Base-by-base conservation (phyloP, 306 rosid species). In the Medicago arabica region DNA sequence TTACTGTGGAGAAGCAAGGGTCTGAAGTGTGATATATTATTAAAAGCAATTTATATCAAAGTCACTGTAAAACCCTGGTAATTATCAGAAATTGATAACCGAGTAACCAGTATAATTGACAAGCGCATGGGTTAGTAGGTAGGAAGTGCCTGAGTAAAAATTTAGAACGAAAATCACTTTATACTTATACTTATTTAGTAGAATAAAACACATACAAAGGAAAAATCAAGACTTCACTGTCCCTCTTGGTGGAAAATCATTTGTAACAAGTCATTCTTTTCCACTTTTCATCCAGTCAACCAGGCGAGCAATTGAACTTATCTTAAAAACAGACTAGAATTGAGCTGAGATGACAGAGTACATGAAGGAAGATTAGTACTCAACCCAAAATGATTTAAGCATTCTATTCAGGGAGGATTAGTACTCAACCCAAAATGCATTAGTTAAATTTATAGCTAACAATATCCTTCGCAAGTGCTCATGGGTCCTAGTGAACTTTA, bases 351-450 rank as follows among this genome's bases (percentile, higher is more conserved):
- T 47, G 25, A 15, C 43, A 14, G 10, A 23, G 9, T 40, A 14
- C 9, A 17, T 34, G 63, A 40, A 51, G 31, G 18, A 70, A 16
- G 8, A 51, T 39, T 47, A 46, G 38, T 47, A 36, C 13, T 74
- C 6, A 34, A 74, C 21, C 71, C 39, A 31, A 47, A 74, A 25
- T 28, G 10, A n/a, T n/a, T n/a, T 1, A 18, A 49, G 63, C 11
- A 31, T 11, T 19, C 12, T 6, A 7, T 11, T 18, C 50, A 17
- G 14, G 2, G 15, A 60, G 23, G 9, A 72, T 39, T 47, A 46
- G 38, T 47, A 36, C 13, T 74, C 6, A 34, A 74, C 21, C 71
- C 39, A 31, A 47, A 74, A 25, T 28, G 10, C 13, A 72, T 40
- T 40, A 6, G 5, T 18, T 25, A 28, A 70, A 70, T 34, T 51